Evolutionary conservation across 352 stramenopile genomes (phyloP).

Genomic region (Pythium utonaiense): DNA sequence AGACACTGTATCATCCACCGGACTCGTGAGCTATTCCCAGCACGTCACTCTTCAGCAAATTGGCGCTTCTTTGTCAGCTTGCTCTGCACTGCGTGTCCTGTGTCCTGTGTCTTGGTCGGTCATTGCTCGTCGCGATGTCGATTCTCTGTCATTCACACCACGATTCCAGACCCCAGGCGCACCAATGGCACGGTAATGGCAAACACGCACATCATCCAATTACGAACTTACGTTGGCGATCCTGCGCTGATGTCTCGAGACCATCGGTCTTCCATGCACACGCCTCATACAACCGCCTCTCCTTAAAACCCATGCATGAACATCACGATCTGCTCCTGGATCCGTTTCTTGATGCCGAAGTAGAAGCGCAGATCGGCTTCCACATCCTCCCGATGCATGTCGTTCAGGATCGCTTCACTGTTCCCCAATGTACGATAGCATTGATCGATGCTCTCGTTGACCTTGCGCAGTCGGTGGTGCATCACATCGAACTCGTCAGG

Average conservation of each 20-base stretch:
- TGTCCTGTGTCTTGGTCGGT: too few relatives aligned
- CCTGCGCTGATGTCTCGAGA: too few relatives aligned
- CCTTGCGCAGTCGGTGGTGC: constrained; percentile 54
- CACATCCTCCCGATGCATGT: constrained; percentile 53
- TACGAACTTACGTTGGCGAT: constrained; percentile 5
- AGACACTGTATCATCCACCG: too few relatives aligned
- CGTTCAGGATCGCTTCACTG: constrained; percentile 41
- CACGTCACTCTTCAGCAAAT: too few relatives aligned
- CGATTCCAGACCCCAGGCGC: too few relatives aligned
- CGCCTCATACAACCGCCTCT: background rate
- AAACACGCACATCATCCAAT: constrained; percentile 7
- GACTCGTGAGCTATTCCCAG: too few relatives aligned
- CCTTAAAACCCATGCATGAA: constrained; percentile 64
- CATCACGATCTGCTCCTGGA: constrained; percentile 68
- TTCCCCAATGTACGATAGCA: constrained; percentile 50
- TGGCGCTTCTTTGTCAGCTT: too few relatives aligned
- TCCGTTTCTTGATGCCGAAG: constrained; percentile 65
- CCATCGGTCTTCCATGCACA: background rate
- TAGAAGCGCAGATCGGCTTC: constrained; percentile 69
- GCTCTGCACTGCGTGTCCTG: too few relatives aligned
- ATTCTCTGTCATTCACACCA: too few relatives aligned
- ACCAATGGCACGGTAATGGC: background rate
- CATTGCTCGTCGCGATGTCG: too few relatives aligned
- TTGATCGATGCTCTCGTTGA: constrained; percentile 68
- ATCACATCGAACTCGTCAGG: constrained; percentile 67